Base-by-base conservation (phyloP, 345 rosid species). In the Brassica incana region DNA sequence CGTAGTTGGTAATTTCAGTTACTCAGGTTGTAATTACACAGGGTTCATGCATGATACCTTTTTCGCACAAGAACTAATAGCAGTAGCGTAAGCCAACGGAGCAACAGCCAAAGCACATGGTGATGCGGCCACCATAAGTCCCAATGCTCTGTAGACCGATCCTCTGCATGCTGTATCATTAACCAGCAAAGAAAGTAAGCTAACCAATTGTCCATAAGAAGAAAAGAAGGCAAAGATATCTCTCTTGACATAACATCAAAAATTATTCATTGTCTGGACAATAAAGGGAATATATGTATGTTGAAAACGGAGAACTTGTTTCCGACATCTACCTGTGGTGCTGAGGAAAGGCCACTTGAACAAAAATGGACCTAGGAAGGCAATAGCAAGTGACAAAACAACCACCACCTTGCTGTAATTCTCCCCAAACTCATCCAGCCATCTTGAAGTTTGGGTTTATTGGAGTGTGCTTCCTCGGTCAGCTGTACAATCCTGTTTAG, bases 71-170 rank as follows among this genome's bases (percentile, higher is more conserved):
- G 98, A 89, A 76, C 98, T 95, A 77, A 95, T 87, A 77, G 99
- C 98, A 82, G 88, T 93, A 69, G 95, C 98, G 85, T 95, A 95
- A n/a, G 97, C 97, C 86, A 95, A 85, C 2, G 98, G 98, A 88
- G 98, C 99, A 29, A 95, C 98, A 32, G 98, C 99, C 85, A 95
- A 84, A 72, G 98, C 98, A 84, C 99, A 95, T 8, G 96, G 98
- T 18, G 99, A 93, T 75, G 98, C 98, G 52, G 97, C 99, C 81
- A 93, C 92, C 98, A 95, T 91, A 72, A 95, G 92, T 70, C 97
- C 98, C 80, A 91, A 81, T 68, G 99, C 98, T 75, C 99, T 88
- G 79, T 95, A 93, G 8, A 95, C 72, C 61, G 98, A 95, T 84
- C 97, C 99, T 87, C 99, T 90, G 87, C 93, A 93, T 75, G 66